Base-by-base conservation (phyloP, 345 rosid species). In the Erodium maritimum region DNA sequence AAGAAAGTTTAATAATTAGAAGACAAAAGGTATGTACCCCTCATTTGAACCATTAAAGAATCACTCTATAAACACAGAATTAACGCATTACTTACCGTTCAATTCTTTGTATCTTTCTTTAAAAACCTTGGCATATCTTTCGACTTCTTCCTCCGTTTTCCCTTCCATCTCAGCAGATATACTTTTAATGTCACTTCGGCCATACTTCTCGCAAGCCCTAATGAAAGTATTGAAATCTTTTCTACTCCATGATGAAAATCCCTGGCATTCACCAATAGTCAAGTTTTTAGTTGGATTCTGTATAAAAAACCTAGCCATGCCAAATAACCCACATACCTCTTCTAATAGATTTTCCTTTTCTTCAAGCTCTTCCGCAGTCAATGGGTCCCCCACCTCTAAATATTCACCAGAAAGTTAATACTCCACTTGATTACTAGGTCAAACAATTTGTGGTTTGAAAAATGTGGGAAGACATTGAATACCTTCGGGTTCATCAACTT, bases 401-500 rank as follows among this genome's bases (percentile, higher is more conserved):
- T 23, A 62, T 34, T 62, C 21, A 70, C 22, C 3, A 66, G 66
- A 52, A n/a, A 23, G 60, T 73, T 66, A 76, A 63, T 56, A 60
- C n/a, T 5, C 42, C n/a, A 61, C 50, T 11, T 22, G 20, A 59
- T 17, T 55, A 33, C 25, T 16, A 50, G 51, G 53, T 24, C 23
- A 5, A 53, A 33, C 62, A 46, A 69, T 57, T 37, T 17, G 45
- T 48, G 50, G 58, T 50, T 17, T 29, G 9, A 7, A 23, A 51
- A 17, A 25, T 0, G 50, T 29, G 19, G 11, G 34, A 60, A 13
- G 10, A 18, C 12, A 57, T 20, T 24, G 42, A 63, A 23, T 51
- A 93, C 97, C 99, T 85, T 90, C 99, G 68, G 97, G 90, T 67
- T 94, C 99, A 65, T 90, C 99, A 16, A 83, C 97, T 13, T 94